Conservation (phyloP, 768 basidiomycete genomes). For the Collybiopsis luxurians region DNA sequence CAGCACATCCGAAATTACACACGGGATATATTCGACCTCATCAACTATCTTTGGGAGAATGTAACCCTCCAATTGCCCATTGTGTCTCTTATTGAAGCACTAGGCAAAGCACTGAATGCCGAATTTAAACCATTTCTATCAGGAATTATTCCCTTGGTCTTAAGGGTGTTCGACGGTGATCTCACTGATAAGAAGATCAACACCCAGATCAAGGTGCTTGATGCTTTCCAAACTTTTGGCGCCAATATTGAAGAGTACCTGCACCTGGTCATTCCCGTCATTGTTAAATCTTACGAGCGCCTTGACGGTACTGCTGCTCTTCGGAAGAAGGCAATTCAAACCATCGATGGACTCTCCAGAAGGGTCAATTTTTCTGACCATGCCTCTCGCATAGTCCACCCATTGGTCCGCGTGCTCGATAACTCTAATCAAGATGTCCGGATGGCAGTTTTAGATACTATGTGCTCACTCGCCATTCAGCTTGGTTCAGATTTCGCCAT, state of each 20-base stretch:
- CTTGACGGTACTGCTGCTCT: slow-evolving; percentile 69
- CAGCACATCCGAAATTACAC: slow-evolving; percentile 95
- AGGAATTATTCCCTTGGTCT: slow-evolving; percentile 80
- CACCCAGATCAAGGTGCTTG: slow-evolving; percentile 88
- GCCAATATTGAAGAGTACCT: slow-evolving; percentile 97
- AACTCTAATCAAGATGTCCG: slow-evolving; percentile 74
- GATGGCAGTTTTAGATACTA: slow-evolving; percentile 85
- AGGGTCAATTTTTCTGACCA: slow-evolving; percentile 98
- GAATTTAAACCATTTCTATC: slow-evolving; percentile 98
- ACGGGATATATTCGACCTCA: slow-evolving; percentile 77
- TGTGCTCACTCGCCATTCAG: slow-evolving; percentile 90
- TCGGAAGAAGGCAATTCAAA: slow-evolving; percentile 87
- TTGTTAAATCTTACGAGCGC: slow-evolving; percentile 88
- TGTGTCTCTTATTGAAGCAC: slow-evolving; percentile 87
- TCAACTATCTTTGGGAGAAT: slow-evolving; percentile 91
- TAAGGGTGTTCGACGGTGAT: slow-evolving; percentile 92
- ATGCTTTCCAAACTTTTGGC: slow-evolving; percentile 93
- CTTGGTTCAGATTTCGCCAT: slow-evolving; percentile 97
- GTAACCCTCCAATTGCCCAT: slow-evolving; percentile 83
- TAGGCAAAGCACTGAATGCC: slow-evolving; percentile 91
- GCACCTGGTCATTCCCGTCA: slow-evolving; percentile 93
- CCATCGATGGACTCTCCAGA: slow-evolving; percentile 85
- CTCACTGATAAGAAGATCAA: slow-evolving; percentile 71
- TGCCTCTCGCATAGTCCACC: slow-evolving; percentile 95
- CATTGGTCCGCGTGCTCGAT: slow-evolving; percentile 84